Conservation (phyloP, 2,329 filamentous ascomycete genomes). For the Capronia epimyces region DNA sequence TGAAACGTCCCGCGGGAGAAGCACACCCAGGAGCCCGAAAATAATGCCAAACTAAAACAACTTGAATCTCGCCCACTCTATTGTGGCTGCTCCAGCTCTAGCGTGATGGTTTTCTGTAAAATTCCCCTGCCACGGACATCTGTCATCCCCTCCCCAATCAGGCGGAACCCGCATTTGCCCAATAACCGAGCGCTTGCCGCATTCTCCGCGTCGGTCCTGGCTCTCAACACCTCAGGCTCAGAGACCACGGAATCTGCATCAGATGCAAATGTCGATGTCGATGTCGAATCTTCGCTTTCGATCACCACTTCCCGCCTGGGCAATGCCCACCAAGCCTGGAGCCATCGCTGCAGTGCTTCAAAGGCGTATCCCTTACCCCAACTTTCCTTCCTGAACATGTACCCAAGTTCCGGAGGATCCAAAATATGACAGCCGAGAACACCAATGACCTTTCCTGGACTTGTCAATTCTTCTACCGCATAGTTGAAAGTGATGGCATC, state of each 20-base stretch:
- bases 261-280: conserved; percentile 6
- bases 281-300: conserved; percentile 1
- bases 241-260: neutral
- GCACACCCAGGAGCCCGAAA: conserved; percentile 6
- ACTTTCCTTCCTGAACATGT: conserved; percentile 49
- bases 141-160: conserved; percentile 5
- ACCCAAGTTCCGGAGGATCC: conserved; percentile 51
- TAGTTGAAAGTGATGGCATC: conserved; percentile 54
- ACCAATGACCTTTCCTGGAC: conserved; percentile 37
- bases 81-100: conserved; percentile 7
- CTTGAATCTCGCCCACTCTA: neutral
- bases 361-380: conserved; percentile 56
- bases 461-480: conserved; percentile 31
- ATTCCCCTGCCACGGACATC: conserved; percentile 10
- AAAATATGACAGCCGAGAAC: conserved; percentile 43
- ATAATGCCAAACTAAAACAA: neutral
- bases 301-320: conserved; percentile 44
- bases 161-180: conserved; percentile 16
- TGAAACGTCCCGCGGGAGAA: conserved; percentile 23
- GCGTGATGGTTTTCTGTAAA: conserved; percentile 6
- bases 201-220: conserved; percentile 3
- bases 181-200: conserved; percentile 18
- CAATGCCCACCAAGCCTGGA: conserved; percentile 47
- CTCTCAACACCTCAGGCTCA: neutral
- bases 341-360: conserved; percentile 50